Evolutionary conservation across 106 monocot genomes (phyloP).

Genomic region (Chionographis japonica): DNA sequence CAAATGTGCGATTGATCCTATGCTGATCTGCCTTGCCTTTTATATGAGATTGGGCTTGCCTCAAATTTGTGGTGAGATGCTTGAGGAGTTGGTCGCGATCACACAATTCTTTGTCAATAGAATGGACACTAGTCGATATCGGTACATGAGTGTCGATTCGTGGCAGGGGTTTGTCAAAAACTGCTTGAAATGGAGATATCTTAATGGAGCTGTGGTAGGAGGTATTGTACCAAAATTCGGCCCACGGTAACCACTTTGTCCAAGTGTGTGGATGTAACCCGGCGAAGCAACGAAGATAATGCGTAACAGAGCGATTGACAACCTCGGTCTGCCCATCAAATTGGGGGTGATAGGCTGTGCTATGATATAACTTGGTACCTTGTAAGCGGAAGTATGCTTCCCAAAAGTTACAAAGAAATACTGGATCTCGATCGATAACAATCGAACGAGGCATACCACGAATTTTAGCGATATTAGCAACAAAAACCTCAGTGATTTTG

Average conservation of each 20-base stretch:
- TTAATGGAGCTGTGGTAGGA: not conserved
- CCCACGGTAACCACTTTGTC: not conserved
- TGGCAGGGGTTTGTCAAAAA: not conserved
- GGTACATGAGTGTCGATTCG: no score
- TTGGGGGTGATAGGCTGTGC: not conserved
- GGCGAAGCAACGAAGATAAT: not conserved
- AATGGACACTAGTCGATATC: no score
- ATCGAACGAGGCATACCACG: conserved; percentile 3
- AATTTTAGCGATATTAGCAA: not conserved
- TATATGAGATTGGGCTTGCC: no score
- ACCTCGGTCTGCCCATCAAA: not conserved
- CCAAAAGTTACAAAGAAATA: not conserved
- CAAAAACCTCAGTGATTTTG: not conserved
- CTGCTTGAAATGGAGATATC: not conserved
- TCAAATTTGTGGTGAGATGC: no score
- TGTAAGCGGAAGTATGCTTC: not conserved
- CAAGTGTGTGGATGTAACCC: not conserved
- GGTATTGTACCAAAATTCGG: not conserved
- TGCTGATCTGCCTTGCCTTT: no score
- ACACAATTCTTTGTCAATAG: no score
- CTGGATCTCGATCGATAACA: not conserved
- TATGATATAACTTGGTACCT: not conserved
- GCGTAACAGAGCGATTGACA: no score
- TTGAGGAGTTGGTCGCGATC: no score
- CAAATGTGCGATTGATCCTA: no score